phyloP scores from a whole-genome alignment of 148 eudicot species.

The Bassia scoparia region DNA sequence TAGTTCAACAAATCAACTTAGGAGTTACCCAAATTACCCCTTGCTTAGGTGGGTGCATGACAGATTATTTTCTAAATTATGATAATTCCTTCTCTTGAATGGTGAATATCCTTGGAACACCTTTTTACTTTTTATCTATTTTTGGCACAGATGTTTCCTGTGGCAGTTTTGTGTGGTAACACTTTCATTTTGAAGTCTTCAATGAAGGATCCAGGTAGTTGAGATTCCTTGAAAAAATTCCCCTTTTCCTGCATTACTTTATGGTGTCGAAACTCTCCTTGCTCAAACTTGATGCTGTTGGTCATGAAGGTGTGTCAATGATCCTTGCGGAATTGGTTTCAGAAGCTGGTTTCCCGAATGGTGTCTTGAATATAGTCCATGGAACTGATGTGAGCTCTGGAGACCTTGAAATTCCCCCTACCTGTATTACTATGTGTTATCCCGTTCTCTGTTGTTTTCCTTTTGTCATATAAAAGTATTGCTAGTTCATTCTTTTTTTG shows the following conservation, averaged over 20 bases:
- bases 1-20: too few relatives aligned
- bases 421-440: neutral
- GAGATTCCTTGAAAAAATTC: neutral
- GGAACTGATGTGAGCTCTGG: slow-evolving; percentile 57
- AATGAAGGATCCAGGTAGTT: slow-evolving; percentile 68
- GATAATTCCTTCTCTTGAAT: neutral
- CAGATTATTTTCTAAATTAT: neutral
- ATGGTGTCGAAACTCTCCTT: neutral
- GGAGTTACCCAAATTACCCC: too few relatives aligned
- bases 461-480: neutral
- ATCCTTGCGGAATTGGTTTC: slow-evolving; percentile 53
- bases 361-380: slow-evolving; percentile 68
- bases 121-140: neutral
- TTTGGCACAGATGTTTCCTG: slow-evolving; percentile 64
- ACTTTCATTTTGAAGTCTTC: slow-evolving; percentile 70
- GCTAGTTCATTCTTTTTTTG: neutral
- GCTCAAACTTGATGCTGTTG: slow-evolving; percentile 7
- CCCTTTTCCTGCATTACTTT: neutral
- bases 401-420: neutral
- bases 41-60: too few relatives aligned
- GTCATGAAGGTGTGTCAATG: slow-evolving; percentile 51
- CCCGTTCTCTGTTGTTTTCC: neutral
- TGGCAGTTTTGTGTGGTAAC: slow-evolving; percentile 66
- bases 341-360: slow-evolving; percentile 78
- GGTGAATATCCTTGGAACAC: neutral